A percentile compares a stretch with the other conserved stretches of the same genome.
Conservation (phyloP, 202 grass and related monocot genomes). For the Eragrostis tef region DNA sequence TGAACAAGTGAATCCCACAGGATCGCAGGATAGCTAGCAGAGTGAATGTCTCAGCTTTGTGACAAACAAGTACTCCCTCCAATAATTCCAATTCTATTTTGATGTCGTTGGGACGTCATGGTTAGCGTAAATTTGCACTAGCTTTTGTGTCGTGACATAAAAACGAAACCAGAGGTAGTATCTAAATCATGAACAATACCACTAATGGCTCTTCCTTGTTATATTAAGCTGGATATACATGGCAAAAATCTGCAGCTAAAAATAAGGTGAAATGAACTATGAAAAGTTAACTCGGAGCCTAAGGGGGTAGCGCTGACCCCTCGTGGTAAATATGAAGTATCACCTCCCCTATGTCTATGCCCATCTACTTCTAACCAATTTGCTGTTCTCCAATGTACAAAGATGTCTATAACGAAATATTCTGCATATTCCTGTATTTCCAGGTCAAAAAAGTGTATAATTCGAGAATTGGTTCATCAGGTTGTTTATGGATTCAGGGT, state of each 20-base stretch:
- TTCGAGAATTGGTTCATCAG: conserved; percentile 64
- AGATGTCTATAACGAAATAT: conserved; percentile 34
- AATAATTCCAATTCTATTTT: too few species aligned
- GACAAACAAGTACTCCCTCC: background rate
- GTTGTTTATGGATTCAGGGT: conserved; percentile 65
- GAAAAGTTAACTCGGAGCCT: conserved; percentile 25
- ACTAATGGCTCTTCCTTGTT: conserved; percentile 12
- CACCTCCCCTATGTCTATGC: conserved; percentile 41
- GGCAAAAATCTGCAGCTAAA: conserved; percentile 36
- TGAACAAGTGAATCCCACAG: background rate
- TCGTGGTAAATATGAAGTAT: background rate
- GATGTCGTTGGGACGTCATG: too few species aligned
- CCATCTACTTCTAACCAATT: conserved; percentile 39
- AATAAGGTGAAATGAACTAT: conserved; percentile 26
- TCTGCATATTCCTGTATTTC: conserved; percentile 41
- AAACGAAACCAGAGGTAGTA: too few species aligned
- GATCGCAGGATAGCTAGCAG: background rate
- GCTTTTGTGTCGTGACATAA: too few species aligned
- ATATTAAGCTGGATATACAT: conserved; percentile 46
- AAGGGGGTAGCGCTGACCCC: conserved; percentile 30
- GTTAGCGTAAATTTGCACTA: too few species aligned
- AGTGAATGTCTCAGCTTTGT: background rate
- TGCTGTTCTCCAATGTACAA: conserved; percentile 55
- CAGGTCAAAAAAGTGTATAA: conserved; percentile 53
- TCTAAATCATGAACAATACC: background rate